Conservation (phyloP, 2,329 filamentous ascomycete species). For the Acrodontium crateriforme region DNA sequence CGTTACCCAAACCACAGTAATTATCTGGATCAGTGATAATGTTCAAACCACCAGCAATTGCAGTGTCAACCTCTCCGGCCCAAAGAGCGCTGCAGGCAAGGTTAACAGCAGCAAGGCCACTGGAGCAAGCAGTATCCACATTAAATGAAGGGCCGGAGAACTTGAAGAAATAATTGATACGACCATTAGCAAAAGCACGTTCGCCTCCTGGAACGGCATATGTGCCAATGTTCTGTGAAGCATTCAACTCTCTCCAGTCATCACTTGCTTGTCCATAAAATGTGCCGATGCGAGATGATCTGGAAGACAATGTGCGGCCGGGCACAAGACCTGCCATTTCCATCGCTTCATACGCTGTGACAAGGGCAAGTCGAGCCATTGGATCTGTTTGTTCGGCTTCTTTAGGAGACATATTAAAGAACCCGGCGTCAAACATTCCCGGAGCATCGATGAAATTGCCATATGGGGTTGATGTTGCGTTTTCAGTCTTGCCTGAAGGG, state of each 20-base stretch:
- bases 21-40: slow-evolving; percentile 16
- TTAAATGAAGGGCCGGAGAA: slow-evolving; percentile 11
- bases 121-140: slow-evolving; percentile 12
- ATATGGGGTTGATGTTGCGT: slow-evolving; percentile 17
- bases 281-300: slow-evolving; percentile 16
- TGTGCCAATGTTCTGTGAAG: slow-evolving; percentile 10
- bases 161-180: slow-evolving; percentile 15
- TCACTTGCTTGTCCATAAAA: slow-evolving; percentile 21
- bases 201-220: slow-evolving; percentile 11
- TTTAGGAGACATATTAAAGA: slow-evolving; percentile 27
- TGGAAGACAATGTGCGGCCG: slow-evolving; percentile 17
- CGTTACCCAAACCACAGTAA: slow-evolving; percentile 13
- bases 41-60: slow-evolving; percentile 17
- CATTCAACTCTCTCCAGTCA: slow-evolving; percentile 16
- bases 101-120: slow-evolving; percentile 9
- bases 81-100: slow-evolving; percentile 16
- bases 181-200: slow-evolving; percentile 10
- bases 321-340: slow-evolving; percentile 15
- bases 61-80: slow-evolving; percentile 17
- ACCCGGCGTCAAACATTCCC: slow-evolving; percentile 25
- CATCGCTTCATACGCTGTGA: slow-evolving; percentile 17
- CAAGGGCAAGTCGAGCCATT: slow-evolving; percentile 11
- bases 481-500: slow-evolving; percentile 17
- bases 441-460: slow-evolving; percentile 25
- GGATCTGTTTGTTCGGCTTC: slow-evolving; percentile 15